Percentiles rank a stretch among this genome's conserved stretches.
phyloP scores from a whole-genome alignment of 768 basidiomycete species.

The Hericium coralloides region DNA sequence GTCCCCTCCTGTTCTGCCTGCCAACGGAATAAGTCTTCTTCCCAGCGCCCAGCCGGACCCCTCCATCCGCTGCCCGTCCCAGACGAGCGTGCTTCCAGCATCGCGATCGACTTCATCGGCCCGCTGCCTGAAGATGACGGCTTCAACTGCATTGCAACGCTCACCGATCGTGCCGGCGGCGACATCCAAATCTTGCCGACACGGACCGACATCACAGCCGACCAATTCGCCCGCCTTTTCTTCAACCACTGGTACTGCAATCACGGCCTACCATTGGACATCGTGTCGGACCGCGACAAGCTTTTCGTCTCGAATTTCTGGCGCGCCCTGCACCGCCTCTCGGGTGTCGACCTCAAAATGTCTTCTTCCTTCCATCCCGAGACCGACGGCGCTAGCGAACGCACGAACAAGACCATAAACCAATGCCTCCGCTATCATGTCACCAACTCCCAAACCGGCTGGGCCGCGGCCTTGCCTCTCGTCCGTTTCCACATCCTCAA shows the following conservation, averaged over 20 bases:
- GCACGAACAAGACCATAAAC: constrained; percentile 20
- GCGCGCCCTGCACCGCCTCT: constrained; percentile 17
- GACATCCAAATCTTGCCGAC: constrained; percentile 10
- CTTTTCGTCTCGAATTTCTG: constrained; percentile 28
- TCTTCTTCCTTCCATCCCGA: constrained; percentile 29
- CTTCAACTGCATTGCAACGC: constrained; percentile 18
- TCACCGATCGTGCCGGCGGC: constrained; percentile 15
- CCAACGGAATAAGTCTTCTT: constrained; percentile 23
- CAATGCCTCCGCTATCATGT: constrained; percentile 18
- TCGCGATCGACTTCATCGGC: constrained; percentile 24
- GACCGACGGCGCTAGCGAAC: constrained; percentile 27
- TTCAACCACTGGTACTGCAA: constrained; percentile 24
- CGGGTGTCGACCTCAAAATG: constrained; percentile 23
- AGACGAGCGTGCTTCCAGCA: constrained; percentile 11
- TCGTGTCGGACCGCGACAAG: too few relatives aligned
- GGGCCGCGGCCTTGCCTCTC: constrained; percentile 10
- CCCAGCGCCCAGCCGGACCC: constrained; percentile 15
- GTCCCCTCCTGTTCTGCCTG: constrained; percentile 22
- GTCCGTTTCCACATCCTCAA: constrained; percentile 20
- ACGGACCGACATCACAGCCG: constrained; percentile 5
- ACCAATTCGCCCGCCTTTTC: constrained; percentile 15
- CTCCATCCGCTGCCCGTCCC: constrained; percentile 18
- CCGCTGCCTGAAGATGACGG: constrained; percentile 20
- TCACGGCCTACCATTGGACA: constrained; percentile 19
- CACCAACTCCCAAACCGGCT: constrained; percentile 12